Percentiles rank a stretch among this genome's conserved stretches.
Evolutionary conservation across 179 eudicot genomes (phyloP).

Genomic region (Spinacia oleracea): DNA sequence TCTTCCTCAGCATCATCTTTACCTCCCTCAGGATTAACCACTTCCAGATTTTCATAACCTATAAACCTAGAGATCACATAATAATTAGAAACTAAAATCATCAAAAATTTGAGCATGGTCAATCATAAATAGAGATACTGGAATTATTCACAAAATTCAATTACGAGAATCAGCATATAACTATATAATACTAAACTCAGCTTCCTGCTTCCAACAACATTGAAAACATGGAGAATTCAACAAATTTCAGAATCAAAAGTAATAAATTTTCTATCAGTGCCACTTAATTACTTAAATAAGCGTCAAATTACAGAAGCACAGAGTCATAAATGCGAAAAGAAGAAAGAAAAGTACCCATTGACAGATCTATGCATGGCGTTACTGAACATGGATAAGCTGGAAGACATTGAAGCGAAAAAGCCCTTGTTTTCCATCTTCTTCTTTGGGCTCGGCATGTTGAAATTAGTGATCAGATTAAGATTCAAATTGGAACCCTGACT

Average conservation of each 20-base stretch:
- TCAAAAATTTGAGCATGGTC: not conserved
- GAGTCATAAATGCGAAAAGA: not conserved
- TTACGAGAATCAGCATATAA: not conserved
- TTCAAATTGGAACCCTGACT: conserved; percentile 25
- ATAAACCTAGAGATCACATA: conserved; percentile 27
- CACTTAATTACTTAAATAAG: not conserved
- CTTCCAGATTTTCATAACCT: conserved; percentile 51
- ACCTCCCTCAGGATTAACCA: conserved; percentile 52
- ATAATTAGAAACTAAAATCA: not conserved
- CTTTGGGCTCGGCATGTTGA: conserved; percentile 42
- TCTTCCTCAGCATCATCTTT: conserved; percentile 52
- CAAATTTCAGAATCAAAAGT: conserved; percentile 11
- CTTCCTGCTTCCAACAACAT: not conserved
- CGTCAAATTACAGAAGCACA: not conserved
- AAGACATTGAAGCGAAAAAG: conserved; percentile 48
- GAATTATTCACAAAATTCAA: not conserved
- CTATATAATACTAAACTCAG: not conserved
- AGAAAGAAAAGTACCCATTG: conserved; percentile 40
- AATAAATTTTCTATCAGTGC: not conserved
- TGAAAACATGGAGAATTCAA: not conserved
- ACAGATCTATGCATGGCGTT: conserved; percentile 63
- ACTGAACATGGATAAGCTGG: conserved; percentile 48
- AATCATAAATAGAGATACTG: not conserved
- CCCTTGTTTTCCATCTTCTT: conserved; percentile 42
- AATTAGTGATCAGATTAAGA: not conserved